A percentile compares a stretch with the other conserved stretches of the same genome.
Evolutionary conservation across 352 stramenopile genomes (phyloP).

Genomic region (Phytophthora meadii): DNA sequence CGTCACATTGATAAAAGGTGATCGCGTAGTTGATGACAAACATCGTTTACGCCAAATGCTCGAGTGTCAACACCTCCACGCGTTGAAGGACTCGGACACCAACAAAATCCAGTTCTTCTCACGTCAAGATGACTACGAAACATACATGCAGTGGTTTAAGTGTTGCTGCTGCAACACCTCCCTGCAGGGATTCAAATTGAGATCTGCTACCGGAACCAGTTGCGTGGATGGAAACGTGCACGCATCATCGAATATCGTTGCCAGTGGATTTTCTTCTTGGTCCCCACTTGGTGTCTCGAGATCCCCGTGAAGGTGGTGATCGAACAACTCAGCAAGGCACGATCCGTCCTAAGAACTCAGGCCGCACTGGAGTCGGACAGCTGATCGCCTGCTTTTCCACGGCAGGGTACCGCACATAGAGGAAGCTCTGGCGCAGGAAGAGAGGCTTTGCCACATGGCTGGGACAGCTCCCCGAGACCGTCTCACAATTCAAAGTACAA

Average conservation of each 20-base stretch:
- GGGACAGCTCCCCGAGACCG: conserved; percentile 14
- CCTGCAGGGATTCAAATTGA: conserved; percentile 2
- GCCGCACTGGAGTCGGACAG: neutral
- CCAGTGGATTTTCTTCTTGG: conserved; percentile 29
- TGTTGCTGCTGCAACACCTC: neutral
- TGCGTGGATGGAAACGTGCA: neutral
- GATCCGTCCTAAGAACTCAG: conserved; percentile 9
- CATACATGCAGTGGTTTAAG: no score
- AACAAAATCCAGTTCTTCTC: conserved; percentile 13
- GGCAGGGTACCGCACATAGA: neutral
- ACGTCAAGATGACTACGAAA: neutral
- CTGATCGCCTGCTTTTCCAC: conserved; percentile 13
- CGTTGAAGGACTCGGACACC: neutral
- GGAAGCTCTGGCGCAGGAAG: neutral
- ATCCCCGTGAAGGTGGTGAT: neutral
- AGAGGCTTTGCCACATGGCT: conserved; percentile 22
- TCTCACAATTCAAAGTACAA: conserved; percentile 30
- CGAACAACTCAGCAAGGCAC: conserved; percentile 2
- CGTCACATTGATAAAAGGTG: conserved; percentile 11
- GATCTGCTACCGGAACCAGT: conserved; percentile 1
- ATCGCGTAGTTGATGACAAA: neutral
- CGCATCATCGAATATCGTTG: no score
- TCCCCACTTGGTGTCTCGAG: conserved; percentile 16
- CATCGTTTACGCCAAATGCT: conserved; percentile 8
- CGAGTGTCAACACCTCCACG: neutral